A percentile compares a stretch with the other conserved stretches of the same genome.
phyloP scores from a whole-genome alignment of 1,139 yeast species.

The Pichia sp. region DNA sequence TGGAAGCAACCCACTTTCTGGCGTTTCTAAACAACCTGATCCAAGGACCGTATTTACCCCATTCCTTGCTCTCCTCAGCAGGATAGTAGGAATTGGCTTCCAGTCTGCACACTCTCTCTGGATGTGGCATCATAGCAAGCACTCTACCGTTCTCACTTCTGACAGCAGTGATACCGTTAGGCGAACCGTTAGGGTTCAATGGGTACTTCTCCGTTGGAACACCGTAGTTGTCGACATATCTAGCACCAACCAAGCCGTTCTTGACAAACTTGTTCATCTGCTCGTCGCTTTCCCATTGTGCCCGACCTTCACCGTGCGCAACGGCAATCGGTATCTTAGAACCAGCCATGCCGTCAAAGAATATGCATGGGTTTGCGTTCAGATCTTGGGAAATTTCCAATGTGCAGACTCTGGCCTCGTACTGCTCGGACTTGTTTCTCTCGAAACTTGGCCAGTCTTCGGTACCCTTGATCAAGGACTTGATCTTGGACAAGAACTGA shows the following conservation, averaged over 20 bases:
- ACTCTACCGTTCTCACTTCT: constrained; percentile 90
- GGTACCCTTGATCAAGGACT: constrained; percentile 89
- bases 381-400: constrained; percentile 67
- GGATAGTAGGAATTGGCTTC: constrained; percentile 95
- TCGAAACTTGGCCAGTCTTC: constrained; percentile 97
- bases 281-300: constrained; percentile 53
- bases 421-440: constrained; percentile 88
- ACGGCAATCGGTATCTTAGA: constrained; percentile 93
- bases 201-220: constrained; percentile 79
- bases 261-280: constrained; percentile 43
- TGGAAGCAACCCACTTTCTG: constrained; percentile 79
- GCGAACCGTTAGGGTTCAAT: constrained; percentile 94
- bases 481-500: constrained; percentile 87
- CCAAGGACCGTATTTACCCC: constrained; percentile 87
- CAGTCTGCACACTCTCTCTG: constrained; percentile 87
- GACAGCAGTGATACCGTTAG: constrained; percentile 90
- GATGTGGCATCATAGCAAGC: constrained; percentile 99
- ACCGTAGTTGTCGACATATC: constrained; percentile 90
- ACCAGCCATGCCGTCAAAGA: constrained; percentile 87
- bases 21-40: constrained; percentile 88
- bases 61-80: constrained; percentile 59
- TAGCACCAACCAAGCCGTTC: constrained; percentile 56
- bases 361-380: constrained; percentile 53
- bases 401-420: constrained; percentile 92
- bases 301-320: constrained; percentile 99